Evolutionary conservation across 176 grass and related monocot species (phyloP).

Genomic region (Musa beccarii): DNA sequence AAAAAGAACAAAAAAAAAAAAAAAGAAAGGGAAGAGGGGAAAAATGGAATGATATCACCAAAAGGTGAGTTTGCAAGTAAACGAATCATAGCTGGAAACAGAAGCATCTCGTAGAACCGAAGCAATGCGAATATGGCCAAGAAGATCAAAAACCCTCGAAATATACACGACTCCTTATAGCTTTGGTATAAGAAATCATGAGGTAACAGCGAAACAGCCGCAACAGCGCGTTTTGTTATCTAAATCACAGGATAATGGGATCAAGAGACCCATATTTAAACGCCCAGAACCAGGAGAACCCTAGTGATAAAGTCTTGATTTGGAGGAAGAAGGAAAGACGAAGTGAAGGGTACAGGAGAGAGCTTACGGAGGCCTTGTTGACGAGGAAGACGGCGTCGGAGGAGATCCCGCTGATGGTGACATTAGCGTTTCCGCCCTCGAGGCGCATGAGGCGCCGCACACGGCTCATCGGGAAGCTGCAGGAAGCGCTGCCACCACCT

Average conservation of each 20-base stretch:
- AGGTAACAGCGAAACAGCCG: neutral
- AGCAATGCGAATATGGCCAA: neutral
- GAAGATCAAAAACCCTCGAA: neutral
- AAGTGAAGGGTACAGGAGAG: neutral
- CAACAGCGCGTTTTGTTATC: neutral
- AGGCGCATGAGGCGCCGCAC: constrained; percentile 55
- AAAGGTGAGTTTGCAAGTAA: neutral
- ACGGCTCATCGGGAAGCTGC: constrained; percentile 56
- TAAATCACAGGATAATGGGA: neutral
- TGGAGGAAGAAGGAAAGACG: constrained; percentile 5
- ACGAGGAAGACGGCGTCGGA: constrained; percentile 72
- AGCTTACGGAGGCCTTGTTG: constrained; percentile 67
- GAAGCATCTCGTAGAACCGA: neutral
- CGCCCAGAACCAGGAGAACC: neutral
- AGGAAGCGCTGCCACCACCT: neutral
- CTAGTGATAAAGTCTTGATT: neutral
- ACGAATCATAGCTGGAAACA: neutral
- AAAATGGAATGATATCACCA: no score
- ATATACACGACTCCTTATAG: no score
- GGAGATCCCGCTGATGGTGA: constrained; percentile 24
- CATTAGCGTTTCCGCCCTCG: constrained; percentile 34
- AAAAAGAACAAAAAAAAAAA: no score
- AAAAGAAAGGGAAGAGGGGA: no score
- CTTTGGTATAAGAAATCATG: no score
- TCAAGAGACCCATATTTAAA: neutral